Percentiles rank a stretch among this genome's conserved stretches.
Evolutionary conservation across 2,329 filamentous ascomycete species (phyloP).

Genomic region (Periglandula ipomoeae): DNA sequence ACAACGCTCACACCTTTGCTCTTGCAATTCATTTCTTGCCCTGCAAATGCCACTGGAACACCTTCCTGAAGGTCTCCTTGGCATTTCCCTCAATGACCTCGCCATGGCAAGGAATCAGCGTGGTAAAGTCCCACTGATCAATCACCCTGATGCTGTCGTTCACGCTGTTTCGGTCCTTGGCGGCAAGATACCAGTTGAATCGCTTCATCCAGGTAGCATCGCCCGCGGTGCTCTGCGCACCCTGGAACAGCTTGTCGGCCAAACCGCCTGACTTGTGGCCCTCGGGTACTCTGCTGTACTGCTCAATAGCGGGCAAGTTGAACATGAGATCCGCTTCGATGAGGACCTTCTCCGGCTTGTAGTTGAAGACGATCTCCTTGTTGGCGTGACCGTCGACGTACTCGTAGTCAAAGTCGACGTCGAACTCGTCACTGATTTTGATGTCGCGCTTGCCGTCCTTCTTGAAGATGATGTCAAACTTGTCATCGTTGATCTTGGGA

Average conservation of each 20-base stretch:
- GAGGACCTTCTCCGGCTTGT: slow-evolving; percentile 68
- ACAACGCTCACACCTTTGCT: background rate
- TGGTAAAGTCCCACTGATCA: slow-evolving; percentile 72
- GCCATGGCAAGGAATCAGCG: slow-evolving; percentile 85
- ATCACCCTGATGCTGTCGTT: slow-evolving; percentile 62
- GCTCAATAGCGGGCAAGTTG: slow-evolving; percentile 80
- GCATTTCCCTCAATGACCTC: slow-evolving; percentile 70
- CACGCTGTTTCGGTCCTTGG: slow-evolving; percentile 57
- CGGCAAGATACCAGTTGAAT: slow-evolving; percentile 70
- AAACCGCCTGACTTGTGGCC: slow-evolving; percentile 25
- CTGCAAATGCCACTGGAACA: slow-evolving; percentile 77
- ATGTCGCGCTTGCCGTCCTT: slow-evolving; percentile 41
- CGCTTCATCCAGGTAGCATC: slow-evolving; percentile 68
- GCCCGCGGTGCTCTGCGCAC: slow-evolving; percentile 53
- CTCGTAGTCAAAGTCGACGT: slow-evolving; percentile 76
- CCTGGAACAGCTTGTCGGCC: slow-evolving; percentile 34
- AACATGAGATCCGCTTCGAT: slow-evolving; percentile 89
- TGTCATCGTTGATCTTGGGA: slow-evolving; percentile 36
- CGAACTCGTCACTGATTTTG: slow-evolving; percentile 67
- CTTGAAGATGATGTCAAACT: slow-evolving; percentile 61
- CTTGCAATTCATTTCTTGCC: slow-evolving; percentile 16
- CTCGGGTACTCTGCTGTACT: slow-evolving; percentile 62
- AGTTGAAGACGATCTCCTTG: slow-evolving; percentile 80
- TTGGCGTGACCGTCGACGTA: slow-evolving; percentile 74
- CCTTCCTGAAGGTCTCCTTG: slow-evolving; percentile 66